Percentiles rank a stretch among this genome's conserved stretches.
Conservation (phyloP, 2,329 filamentous ascomycete species). For the Teratosphaeria epicoccoides region DNA sequence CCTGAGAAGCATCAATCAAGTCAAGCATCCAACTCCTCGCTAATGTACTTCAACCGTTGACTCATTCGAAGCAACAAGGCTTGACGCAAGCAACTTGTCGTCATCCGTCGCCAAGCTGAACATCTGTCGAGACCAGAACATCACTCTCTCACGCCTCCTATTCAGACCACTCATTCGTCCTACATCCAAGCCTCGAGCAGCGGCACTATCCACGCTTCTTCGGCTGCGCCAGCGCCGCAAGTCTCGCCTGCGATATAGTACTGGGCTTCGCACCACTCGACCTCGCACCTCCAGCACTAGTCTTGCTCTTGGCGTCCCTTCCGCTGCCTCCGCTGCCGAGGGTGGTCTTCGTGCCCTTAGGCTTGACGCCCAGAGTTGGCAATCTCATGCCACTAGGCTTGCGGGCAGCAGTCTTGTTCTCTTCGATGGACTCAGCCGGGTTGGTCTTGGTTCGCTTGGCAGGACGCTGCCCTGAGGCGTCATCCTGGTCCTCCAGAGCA, state of each 20-base stretch:
- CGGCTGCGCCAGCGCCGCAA: constrained; percentile 24
- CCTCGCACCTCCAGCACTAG: not conserved
- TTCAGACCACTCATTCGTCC: not conserved
- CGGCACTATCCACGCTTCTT: constrained; percentile 14
- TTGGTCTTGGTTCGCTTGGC: constrained; percentile 19
- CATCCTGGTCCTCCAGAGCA: constrained; percentile 11
- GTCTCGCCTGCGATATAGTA: constrained; percentile 21
- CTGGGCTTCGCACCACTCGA: constrained; percentile 8
- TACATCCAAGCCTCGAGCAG: not conserved
- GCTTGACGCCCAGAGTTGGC: constrained; percentile 25
- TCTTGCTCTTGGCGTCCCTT: constrained; percentile 13
- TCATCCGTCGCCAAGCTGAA: not conserved
- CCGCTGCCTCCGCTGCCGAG: not conserved
- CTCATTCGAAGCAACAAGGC: not conserved
- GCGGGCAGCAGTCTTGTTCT: constrained; percentile 4
- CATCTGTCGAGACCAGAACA: not conserved
- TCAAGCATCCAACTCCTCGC: not conserved
- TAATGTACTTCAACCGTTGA: not conserved
- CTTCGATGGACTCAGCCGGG: constrained; percentile 1
- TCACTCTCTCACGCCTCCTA: not conserved
- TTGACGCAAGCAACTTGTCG: not conserved
- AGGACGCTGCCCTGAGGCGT: not conserved
- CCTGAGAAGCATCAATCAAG: too few species aligned
- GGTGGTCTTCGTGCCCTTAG: constrained; percentile 17
- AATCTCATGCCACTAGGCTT: constrained; percentile 10